A percentile compares a stretch with the other conserved stretches of the same genome.
Conservation (phyloP, 163 green algal species). For the Picocystis sp. region DNA sequence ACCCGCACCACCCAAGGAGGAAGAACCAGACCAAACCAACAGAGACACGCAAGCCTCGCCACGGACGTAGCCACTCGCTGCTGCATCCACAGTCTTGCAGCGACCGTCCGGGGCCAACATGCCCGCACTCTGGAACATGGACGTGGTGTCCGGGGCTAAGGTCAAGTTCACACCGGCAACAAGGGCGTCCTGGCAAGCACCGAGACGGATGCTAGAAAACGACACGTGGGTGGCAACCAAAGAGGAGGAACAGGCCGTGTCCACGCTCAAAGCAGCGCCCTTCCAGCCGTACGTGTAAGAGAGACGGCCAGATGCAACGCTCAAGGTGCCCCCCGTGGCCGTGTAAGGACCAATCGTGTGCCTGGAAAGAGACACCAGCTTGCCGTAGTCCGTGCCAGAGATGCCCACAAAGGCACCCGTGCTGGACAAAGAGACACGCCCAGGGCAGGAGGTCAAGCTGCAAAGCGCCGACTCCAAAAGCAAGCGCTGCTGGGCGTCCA, state of each 20-base stretch:
- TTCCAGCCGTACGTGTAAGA: slow-evolving; percentile 34
- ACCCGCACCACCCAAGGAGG: neutral
- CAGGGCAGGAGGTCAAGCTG: too few species aligned
- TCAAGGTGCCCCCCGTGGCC: neutral
- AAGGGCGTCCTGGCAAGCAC: neutral
- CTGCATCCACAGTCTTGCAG: slow-evolving; percentile 15
- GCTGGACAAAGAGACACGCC: too few species aligned
- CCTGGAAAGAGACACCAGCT: too few species aligned
- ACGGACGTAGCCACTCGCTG: slow-evolving; percentile 22
- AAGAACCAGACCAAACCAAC: neutral
- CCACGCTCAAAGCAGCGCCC: slow-evolving; percentile 9
- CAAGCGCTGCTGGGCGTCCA: too few species aligned
- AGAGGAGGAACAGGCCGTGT: slow-evolving; percentile 18
- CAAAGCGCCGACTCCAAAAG: too few species aligned
- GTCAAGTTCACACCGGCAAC: too few species aligned
- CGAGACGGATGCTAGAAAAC: too few species aligned
- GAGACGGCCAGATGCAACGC: slow-evolving; percentile 19
- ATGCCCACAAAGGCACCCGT: too few species aligned
- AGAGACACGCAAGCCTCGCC: slow-evolving; percentile 16
- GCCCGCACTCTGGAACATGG: too few species aligned
- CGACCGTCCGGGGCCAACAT: slow-evolving; percentile 4
- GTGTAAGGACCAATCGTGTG: slow-evolving; percentile 10
- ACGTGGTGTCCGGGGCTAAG: too few species aligned
- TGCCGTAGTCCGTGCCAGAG: too few species aligned
- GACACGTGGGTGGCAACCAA: neutral